Evolutionary conservation across 2,329 filamentous ascomycete genomes (phyloP).

Genomic region (Fusarium proliferatum): DNA sequence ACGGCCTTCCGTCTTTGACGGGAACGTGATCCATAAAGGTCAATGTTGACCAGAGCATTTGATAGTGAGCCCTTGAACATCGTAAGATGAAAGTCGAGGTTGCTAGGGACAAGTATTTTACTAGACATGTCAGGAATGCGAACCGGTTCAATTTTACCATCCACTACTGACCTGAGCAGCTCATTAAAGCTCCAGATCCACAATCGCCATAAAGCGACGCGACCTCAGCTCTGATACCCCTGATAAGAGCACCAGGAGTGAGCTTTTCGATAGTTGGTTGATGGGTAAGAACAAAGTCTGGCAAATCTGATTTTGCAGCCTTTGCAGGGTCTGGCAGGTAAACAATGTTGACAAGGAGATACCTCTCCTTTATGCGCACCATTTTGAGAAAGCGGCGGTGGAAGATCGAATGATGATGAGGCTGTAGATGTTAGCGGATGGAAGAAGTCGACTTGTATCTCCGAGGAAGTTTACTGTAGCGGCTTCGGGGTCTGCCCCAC

Average conservation of each 20-base stretch:
- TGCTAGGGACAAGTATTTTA: conserved; percentile 92
- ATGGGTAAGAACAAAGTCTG: conserved; percentile 78
- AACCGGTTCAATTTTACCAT: background rate
- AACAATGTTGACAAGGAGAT: conserved; percentile 92
- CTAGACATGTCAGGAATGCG: conserved; percentile 55
- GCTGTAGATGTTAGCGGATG: background rate
- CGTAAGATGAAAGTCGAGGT: conserved; percentile 94
- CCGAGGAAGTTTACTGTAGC: conserved; percentile 19
- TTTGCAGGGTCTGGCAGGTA: conserved; percentile 72
- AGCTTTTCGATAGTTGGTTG: conserved; percentile 81
- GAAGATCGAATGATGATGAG: background rate
- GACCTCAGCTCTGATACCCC: conserved; percentile 77
- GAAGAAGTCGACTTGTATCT: conserved; percentile 14
- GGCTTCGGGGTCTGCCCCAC: conserved; percentile 34
- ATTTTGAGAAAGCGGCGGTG: conserved; percentile 58
- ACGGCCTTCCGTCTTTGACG: conserved; percentile 68
- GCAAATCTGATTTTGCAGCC: conserved; percentile 52
- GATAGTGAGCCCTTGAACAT: conserved; percentile 83
- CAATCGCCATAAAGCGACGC: conserved; percentile 86
- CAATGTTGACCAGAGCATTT: conserved; percentile 89
- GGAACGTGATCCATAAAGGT: conserved; percentile 81
- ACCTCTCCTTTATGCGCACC: conserved; percentile 97
- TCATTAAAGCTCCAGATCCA: conserved; percentile 79
- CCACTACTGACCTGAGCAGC: conserved; percentile 69
- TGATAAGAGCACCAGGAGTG: conserved; percentile 72